Conservation (phyloP, 83 land plant genomes). For the Diphasiastrum complanatum region DNA sequence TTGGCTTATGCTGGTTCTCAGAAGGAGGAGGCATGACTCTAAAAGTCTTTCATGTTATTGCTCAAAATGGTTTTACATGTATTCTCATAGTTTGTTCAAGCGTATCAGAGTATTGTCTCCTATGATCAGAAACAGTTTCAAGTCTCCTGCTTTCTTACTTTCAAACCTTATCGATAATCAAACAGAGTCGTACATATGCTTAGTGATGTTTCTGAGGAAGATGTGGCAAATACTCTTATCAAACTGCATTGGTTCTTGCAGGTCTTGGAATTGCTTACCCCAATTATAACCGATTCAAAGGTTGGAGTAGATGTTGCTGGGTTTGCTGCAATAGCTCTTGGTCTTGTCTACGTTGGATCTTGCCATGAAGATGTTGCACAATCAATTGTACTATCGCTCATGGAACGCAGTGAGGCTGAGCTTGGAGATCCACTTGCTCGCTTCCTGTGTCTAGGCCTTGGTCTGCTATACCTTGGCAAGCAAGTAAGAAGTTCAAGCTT, state of each 20-base stretch:
- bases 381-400: conserved; percentile 73
- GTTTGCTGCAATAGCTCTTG: conserved; percentile 81
- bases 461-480: conserved; percentile 92
- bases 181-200: not conserved
- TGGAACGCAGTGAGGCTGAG: conserved; percentile 91
- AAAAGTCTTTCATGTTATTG: too few relatives aligned
- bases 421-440: conserved; percentile 73
- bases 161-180: not conserved
- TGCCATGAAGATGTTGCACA: conserved; percentile 95
- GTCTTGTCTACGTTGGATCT: conserved; percentile 85
- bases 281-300: conserved; percentile 55
- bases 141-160: too few relatives aligned
- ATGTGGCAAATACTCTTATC: not conserved
- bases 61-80: not conserved
- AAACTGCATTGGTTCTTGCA: conserved; percentile 15
- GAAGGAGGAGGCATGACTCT: conserved; percentile 60
- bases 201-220: not conserved
- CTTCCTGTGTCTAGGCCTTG: conserved; percentile 83
- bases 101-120: too few relatives aligned
- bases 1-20: conserved; percentile 92
- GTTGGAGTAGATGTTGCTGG: conserved; percentile 79
- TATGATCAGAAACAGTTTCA: too few relatives aligned
- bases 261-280: conserved; percentile 44
- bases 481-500: conserved; percentile 45
- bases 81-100: too few relatives aligned